Evolutionary conservation across 805 yeast genomes (phyloP), one percentile per base, ranked within the genome.

Genomic region (Starmerella stellata): DNA sequence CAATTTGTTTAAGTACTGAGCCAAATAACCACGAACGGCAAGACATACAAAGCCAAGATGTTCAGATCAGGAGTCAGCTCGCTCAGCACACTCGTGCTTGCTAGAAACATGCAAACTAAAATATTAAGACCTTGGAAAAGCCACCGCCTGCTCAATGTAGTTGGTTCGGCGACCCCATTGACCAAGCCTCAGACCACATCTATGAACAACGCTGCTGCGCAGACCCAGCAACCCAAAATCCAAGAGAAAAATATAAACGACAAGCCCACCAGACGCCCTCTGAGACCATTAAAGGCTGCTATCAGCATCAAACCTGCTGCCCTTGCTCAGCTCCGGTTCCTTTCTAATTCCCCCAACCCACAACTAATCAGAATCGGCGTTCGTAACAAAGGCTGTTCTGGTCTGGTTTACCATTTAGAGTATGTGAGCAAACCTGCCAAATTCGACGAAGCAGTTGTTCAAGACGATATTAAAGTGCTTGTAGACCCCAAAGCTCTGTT

Each of bases 401-500:
- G 98, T 0, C 67, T 90, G 43, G 75, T 93, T 0, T 90, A 90
- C 58, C 77, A 83, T 58, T 63, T 90, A 45, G 94, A 83, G 54
- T 90, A 90, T 60, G 95, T 90, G 30, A 69, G 74, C 21, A 67
- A 71, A 54, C 87, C 95, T 7, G 94, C 85, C n/a, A 82, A 83
- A 61, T 90, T 87, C 52, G 98, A 90, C 58, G 98, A 90, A 60
- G 65, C 77, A 42, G 81, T 90, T 8, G 81, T 49, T 4, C 96
- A 87, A 61, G 94, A 85, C 52, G 95, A 93, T 27, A 92, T 90
- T 30, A 79, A 74, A 56, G 92, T 90, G 2, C 66, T 85, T 39
- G 81, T 90, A 34, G 98, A 90, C 57, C 87, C 96, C 21, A 90
- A 90, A 58, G 98, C 98, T 0, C 66, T 90, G 39, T 85, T 90